These are phyloP conservation scores for Breviolum minutum DNA, from an alignment of 73 alveolate species.

Conservation along the genomic window DNA sequence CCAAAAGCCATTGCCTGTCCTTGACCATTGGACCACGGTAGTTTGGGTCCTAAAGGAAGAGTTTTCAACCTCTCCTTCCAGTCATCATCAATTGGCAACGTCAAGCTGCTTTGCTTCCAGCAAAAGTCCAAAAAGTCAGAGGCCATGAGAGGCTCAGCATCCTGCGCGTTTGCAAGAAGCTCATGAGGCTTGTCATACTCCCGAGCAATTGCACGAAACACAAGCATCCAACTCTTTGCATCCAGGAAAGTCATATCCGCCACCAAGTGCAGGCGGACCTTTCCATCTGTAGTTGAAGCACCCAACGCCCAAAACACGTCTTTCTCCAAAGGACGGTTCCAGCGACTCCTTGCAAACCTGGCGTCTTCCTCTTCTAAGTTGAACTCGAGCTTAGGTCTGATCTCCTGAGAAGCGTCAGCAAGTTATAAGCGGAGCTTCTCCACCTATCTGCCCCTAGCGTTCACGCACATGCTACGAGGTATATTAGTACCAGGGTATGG, in stretches of 20 bases:
- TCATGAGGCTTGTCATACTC: neutral
- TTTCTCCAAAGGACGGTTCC: conserved; percentile 14
- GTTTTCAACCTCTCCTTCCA: neutral
- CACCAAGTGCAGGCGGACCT: conserved; percentile 5
- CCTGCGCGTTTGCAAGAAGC: neutral
- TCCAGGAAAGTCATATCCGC: conserved; percentile 43
- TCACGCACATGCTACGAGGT: neutral
- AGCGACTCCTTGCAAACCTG: neutral
- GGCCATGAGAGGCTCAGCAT: neutral
- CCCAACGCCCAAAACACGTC: conserved; percentile 34
- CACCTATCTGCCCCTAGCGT: neutral
- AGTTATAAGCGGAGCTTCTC: neutral
- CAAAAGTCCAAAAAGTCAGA: neutral
- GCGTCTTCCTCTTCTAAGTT: neutral
- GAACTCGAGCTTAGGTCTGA: neutral
- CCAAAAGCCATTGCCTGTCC: conserved; percentile 23
- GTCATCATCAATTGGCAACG: neutral
- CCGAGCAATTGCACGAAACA: neutral
- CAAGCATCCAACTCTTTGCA: conserved; percentile 36
- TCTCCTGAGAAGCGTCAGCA: neutral
- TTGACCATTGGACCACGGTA: conserved; percentile 18
- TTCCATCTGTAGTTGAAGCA: neutral
- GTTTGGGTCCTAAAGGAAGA: conserved; percentile 21
- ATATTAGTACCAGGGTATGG: no score
- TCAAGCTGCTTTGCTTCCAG: neutral